Conservation (phyloP, 106 monocot genomes). For the Dendrobium chrysotoxum region DNA sequence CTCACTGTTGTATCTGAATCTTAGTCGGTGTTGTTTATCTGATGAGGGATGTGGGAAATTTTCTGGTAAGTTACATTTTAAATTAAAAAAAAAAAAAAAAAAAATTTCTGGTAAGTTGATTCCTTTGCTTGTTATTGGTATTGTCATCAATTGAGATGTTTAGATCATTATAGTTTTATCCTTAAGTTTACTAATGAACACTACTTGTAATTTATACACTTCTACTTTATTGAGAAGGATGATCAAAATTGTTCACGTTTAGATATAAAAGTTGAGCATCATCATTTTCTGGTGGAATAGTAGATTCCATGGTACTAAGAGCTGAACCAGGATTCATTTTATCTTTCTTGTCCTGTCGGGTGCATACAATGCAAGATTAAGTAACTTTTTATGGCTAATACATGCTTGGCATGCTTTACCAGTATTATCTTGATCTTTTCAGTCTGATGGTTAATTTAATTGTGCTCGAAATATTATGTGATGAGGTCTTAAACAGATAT, state of each 20-base stretch:
- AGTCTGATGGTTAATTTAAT: too few relatives aligned
- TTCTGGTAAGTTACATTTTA: constrained; percentile 62
- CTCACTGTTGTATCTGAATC: constrained; percentile 72
- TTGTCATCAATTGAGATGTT: neutral
- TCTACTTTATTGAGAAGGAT: neutral
- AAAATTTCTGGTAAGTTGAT: constrained; percentile 56
- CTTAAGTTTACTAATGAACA: neutral
- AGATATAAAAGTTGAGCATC: neutral
- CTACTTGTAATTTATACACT: neutral
- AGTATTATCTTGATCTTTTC: too few relatives aligned
- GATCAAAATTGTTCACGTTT: neutral
- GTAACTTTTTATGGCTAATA: neutral
- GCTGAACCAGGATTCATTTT: neutral
- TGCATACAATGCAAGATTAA: neutral
- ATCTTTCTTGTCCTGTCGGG: neutral
- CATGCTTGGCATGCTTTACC: neutral
- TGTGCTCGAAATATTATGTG: too few relatives aligned
- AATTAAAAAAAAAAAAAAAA: too few relatives aligned
- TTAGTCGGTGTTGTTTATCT: constrained; percentile 70
- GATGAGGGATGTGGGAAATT: constrained; percentile 86
- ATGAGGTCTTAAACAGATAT: neutral
- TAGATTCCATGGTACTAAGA: neutral
- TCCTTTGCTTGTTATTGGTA: neutral
- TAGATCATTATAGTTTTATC: neutral
- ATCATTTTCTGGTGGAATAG: neutral